Evolutionary conservation across 164 flowering plant genomes (phyloP).

Genomic region (Piper betle): DNA sequence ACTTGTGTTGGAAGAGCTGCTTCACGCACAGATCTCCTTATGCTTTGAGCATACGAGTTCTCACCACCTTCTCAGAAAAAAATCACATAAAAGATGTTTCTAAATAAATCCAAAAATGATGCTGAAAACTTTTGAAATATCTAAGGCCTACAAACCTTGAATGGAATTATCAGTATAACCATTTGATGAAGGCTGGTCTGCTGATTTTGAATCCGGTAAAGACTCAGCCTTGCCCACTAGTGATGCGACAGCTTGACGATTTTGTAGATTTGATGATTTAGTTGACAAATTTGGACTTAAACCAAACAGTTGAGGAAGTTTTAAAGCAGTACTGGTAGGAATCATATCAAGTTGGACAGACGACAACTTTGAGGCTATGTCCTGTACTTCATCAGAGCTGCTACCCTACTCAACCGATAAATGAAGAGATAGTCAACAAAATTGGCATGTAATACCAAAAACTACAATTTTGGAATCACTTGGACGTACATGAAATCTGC

Average conservation of each 20-base stretch:
- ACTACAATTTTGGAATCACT: neutral
- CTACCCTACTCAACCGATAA: conserved; percentile 39
- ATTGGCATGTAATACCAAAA: neutral
- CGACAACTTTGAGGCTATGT: conserved; percentile 61
- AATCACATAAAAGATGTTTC: neutral
- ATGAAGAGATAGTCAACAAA: neutral
- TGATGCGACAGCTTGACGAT: conserved; percentile 30
- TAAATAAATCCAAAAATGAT: neutral
- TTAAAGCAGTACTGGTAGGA: conserved; percentile 61
- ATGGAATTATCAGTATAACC: conserved; percentile 30
- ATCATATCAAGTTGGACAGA: conserved; percentile 57
- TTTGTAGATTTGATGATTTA: conserved; percentile 53
- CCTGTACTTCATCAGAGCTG: conserved; percentile 42
- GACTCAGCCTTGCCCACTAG: conserved; percentile 40
- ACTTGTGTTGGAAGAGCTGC: conserved; percentile 60
- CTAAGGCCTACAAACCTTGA: conserved; percentile 38
- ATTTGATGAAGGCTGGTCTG: conserved; percentile 32
- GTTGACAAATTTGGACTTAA: conserved; percentile 76
- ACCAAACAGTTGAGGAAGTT: conserved; percentile 87
- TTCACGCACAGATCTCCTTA: conserved; percentile 87
- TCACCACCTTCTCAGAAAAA: conserved; percentile 32
- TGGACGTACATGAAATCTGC: conserved; percentile 42
- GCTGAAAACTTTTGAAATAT: neutral
- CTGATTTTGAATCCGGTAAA: conserved; percentile 37
- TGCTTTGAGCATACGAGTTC: conserved; percentile 42